Base-by-base conservation (phyloP, 768 basidiomycete genomes). In the Rhodotorula babjevae region DNA sequence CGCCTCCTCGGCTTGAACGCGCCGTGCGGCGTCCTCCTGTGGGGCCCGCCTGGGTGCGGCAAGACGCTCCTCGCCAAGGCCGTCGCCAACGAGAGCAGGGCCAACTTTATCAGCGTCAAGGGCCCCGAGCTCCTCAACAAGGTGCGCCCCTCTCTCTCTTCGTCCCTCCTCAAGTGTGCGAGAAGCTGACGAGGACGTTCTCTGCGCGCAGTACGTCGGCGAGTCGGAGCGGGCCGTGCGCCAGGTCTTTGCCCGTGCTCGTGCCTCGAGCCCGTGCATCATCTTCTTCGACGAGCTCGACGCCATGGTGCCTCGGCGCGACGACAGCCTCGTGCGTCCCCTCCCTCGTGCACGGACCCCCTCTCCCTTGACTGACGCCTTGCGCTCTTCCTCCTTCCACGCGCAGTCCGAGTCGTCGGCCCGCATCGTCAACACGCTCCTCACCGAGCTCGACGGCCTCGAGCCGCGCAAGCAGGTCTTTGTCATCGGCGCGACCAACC, bases 11-110 rank as follows among this genome's bases (percentile, higher is more conserved):
- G 96, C 12, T 93, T 99, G 73, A 87, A 89, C 44, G 91, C 92
- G 0, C 88, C 92, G 0, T 93, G 92, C 78, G 96, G 95, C 0
- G 96, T 98, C 6, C 82, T 98, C 47, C 82, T 98, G n/a, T 98
- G 96, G 96, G 96, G 96, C 44, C 96, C 96, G 36, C 95, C 96
- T 0, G 96, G 96, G 18, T 98, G 95, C 79, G 96, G 96, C 10
- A 99, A 98, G 83, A 99, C 96, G 0, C 79, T 99, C 42, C 83
- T 99, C n/a, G 96, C 96, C 0, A 98, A 97, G 80, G 96, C 95
- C 0, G 95, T 98, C 10, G 96, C 96, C 16, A 97, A 93, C 80
- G 96, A 97, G 82, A 91, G 89, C 65, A 84, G 87, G 74, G 96
- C 96, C 21, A 98, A 93, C 81, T 98, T 99, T 78, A 97, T 99